phyloP scores from a whole-genome alignment of 192 early-diverging fungal species.

The Chytriomyces hyalinus region DNA sequence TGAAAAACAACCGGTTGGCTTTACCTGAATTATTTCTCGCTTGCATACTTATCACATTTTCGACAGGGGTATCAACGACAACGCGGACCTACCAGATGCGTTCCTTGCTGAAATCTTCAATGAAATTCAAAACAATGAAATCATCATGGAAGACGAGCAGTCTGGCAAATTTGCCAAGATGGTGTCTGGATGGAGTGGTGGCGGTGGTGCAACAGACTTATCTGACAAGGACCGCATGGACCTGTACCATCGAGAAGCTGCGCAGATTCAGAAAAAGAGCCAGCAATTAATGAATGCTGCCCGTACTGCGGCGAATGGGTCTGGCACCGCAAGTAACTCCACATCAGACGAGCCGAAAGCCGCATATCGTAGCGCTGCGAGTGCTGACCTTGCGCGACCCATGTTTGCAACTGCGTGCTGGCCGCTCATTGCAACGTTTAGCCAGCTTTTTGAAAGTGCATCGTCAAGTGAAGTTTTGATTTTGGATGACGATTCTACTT shows the following conservation, averaged over 20 bases:
- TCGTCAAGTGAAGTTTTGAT: not conserved
- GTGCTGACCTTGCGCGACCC: constrained; percentile 54
- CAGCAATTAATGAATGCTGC: constrained; percentile 47
- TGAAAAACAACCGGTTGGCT: constrained; percentile 61
- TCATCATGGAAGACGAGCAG: constrained; percentile 91
- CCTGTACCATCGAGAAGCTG: constrained; percentile 56
- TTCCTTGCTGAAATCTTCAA: constrained; percentile 79
- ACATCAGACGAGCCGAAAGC: not conserved
- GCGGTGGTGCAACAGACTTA: constrained; percentile 43
- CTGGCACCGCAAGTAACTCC: constrained; percentile 10
- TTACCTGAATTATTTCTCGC: not conserved
- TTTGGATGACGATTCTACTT: constrained; percentile 36
- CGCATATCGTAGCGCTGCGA: constrained; percentile 49
- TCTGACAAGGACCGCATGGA: constrained; percentile 59
- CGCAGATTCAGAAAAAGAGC: constrained; percentile 62
- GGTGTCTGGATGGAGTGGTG: constrained; percentile 49
- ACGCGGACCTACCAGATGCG: constrained; percentile 74
- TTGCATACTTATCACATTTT: no score
- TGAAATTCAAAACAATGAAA: constrained; percentile 82
- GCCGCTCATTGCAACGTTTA: constrained; percentile 63
- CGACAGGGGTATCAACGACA: constrained; percentile 83
- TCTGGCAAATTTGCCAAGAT: constrained; percentile 61
- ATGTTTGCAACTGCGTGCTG: constrained; percentile 65
- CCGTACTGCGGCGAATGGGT: not conserved
- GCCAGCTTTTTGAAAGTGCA: constrained; percentile 57